Percentiles rank a stretch among this genome's conserved stretches.
These are phyloP conservation scores for Crithidia thermophila DNA, from an alignment of 208 protist genomes.

Conservation along the genomic window DNA sequence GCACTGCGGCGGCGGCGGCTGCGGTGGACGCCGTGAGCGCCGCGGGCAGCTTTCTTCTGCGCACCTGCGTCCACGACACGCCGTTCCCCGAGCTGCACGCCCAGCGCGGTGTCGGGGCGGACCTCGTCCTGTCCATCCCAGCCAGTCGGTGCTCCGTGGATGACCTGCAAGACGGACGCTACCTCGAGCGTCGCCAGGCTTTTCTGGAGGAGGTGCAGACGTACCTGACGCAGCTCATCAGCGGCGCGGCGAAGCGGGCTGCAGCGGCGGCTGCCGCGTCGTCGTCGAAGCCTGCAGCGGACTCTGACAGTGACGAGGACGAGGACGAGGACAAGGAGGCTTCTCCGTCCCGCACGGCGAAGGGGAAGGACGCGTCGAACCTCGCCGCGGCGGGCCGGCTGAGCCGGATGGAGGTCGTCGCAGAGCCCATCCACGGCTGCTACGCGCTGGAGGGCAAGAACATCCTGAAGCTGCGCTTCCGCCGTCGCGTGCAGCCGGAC, in stretches of 20 bases:
- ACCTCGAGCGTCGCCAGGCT: slow-evolving; percentile 64
- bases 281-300: background rate
- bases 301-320: slow-evolving; percentile 7
- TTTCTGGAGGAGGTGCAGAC: slow-evolving; percentile 70
- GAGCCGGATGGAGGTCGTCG: slow-evolving; percentile 52
- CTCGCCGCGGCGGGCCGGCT: slow-evolving; percentile 31
- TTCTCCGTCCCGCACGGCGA: background rate
- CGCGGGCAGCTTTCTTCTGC: slow-evolving; percentile 81
- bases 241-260: slow-evolving; percentile 11
- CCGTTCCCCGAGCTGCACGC: slow-evolving; percentile 63
- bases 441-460: slow-evolving; percentile 59
- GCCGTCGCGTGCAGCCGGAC: slow-evolving; percentile 22
- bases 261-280: slow-evolving; percentile 4
- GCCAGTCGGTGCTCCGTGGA: slow-evolving; percentile 50
- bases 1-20: slow-evolving; percentile 5
- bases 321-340: slow-evolving; percentile 6
- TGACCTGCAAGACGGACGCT: slow-evolving; percentile 72
- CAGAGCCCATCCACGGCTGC: slow-evolving; percentile 62
- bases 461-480: slow-evolving; percentile 67
- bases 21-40: slow-evolving; percentile 47
- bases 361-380: slow-evolving; percentile 9
- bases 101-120: slow-evolving; percentile 64
- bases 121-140: slow-evolving; percentile 75
- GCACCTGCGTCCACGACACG: slow-evolving; percentile 69
- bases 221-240: slow-evolving; percentile 41